Percentiles rank a stretch among this genome's conserved stretches.
These are phyloP conservation scores for Pluteus cervinus DNA, from an alignment of 768 basidiomycete species.

Conservation along the genomic window DNA sequence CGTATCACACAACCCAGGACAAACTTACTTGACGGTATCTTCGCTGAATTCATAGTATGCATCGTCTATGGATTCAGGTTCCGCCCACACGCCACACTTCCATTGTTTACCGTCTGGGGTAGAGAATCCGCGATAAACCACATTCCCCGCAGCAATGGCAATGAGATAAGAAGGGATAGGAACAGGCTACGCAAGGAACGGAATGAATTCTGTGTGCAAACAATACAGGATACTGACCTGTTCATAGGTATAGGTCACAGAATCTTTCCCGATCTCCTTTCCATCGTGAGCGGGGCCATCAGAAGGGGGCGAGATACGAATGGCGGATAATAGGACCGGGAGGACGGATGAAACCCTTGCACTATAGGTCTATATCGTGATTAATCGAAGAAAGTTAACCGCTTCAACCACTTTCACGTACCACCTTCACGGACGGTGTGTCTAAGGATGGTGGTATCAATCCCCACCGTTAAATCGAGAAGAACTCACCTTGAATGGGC, in stretches of 20 bases:
- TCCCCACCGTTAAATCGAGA: background rate
- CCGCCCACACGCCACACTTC: constrained; percentile 87
- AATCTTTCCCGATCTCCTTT: constrained; percentile 67
- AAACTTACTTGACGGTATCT: constrained; percentile 67
- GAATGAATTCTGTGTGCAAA: background rate
- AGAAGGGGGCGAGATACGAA: constrained; percentile 69
- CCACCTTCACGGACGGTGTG: constrained; percentile 82
- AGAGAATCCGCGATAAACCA: constrained; percentile 66
- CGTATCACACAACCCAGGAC: constrained; percentile 3
- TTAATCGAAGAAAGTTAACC: background rate
- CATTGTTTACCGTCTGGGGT: constrained; percentile 59
- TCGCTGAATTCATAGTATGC: constrained; percentile 86
- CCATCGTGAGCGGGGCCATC: constrained; percentile 68
- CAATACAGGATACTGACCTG: constrained; percentile 46
- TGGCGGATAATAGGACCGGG: constrained; percentile 82
- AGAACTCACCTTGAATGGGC: constrained; percentile 63
- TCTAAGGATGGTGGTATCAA: constrained; percentile 36
- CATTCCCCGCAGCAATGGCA: constrained; percentile 83
- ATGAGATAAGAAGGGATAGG: constrained; percentile 91
- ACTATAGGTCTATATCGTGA: constrained; percentile 61
- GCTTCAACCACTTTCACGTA: constrained; percentile 23
- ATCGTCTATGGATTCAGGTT: constrained; percentile 73
- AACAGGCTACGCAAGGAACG: constrained; percentile 45
- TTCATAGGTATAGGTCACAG: constrained; percentile 67
- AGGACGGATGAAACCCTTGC: constrained; percentile 73